These are phyloP conservation scores for Pleurotus eryngii DNA, from an alignment of 768 basidiomycete genomes.

Conservation along the genomic window DNA sequence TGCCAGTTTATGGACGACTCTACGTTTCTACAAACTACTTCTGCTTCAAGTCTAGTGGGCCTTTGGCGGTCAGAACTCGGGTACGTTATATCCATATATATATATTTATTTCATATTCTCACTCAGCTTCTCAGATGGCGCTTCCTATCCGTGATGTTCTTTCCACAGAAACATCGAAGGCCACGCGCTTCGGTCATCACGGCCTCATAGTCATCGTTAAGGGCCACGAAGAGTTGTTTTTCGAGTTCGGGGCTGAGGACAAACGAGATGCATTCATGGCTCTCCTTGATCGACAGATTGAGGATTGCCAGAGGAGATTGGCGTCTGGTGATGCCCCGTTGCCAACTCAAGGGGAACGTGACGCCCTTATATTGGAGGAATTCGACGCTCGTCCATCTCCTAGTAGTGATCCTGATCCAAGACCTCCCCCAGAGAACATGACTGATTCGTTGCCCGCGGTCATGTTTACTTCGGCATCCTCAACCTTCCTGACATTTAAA, in stretches of 20 bases:
- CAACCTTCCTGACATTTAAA: conserved; percentile 96
- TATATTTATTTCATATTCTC: neutral
- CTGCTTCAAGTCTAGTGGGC: conserved; percentile 90
- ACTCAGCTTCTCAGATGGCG: conserved; percentile 68
- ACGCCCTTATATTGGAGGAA: conserved; percentile 83
- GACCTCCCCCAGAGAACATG: conserved; percentile 50
- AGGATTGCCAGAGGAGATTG: conserved; percentile 55
- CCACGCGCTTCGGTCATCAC: conserved; percentile 85
- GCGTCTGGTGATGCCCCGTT: conserved; percentile 38
- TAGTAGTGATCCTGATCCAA: conserved; percentile 38
- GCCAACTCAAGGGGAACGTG: conserved; percentile 54
- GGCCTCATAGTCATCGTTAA: conserved; percentile 89
- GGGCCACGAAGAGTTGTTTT: conserved; percentile 96
- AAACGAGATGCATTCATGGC: conserved; percentile 75
- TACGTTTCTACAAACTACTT: conserved; percentile 92
- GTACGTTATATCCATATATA: conserved; percentile 41
- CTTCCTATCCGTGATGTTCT: conserved; percentile 89
- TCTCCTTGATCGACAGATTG: conserved; percentile 78
- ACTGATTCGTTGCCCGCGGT: conserved; percentile 79
- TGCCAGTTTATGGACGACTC: conserved; percentile 87
- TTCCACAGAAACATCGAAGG: conserved; percentile 78
- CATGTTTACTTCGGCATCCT: conserved; percentile 96
- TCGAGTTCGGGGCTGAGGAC: conserved; percentile 84
- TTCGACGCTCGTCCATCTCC: conserved; percentile 54
- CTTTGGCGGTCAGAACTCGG: conserved; percentile 75